These are phyloP conservation scores for Globisporangium splendens DNA, from an alignment of 352 stramenopile genomes.

Conservation along the genomic window DNA sequence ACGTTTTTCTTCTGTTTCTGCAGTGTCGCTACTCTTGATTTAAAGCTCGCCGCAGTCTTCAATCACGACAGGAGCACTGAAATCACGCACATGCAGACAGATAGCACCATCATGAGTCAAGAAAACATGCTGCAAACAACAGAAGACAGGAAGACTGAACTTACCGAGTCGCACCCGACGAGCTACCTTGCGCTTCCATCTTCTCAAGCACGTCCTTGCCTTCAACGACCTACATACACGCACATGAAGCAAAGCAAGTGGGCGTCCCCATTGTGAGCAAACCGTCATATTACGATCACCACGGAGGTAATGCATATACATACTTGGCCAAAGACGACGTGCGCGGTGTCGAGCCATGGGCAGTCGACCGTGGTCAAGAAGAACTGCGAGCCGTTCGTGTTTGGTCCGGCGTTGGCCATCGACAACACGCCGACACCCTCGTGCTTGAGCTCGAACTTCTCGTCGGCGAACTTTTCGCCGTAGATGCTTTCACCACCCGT, in stretches of 20 bases:
- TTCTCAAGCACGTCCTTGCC: constrained; percentile 95
- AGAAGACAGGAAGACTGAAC: constrained; percentile 26
- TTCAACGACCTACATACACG: constrained; percentile 60
- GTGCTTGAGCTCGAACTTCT: constrained; percentile 96
- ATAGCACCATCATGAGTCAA: neutral
- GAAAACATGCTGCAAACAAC: constrained; percentile 11
- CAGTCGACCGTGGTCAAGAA: constrained; percentile 95
- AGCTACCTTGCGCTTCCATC: constrained; percentile 94
- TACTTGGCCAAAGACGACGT: constrained; percentile 94
- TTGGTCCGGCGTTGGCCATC: constrained; percentile 96
- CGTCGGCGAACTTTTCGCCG: constrained; percentile 92
- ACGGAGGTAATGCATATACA: neutral
- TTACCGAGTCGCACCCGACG: constrained; percentile 84
- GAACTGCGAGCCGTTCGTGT: constrained; percentile 99
- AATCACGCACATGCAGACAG: neutral
- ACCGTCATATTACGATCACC: too few species aligned
- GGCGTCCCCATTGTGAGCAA: too few species aligned
- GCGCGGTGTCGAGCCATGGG: constrained; percentile 84
- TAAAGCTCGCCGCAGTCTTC: constrained; percentile 95
- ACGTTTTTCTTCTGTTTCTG: neutral
- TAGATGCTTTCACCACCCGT: constrained; percentile 93
- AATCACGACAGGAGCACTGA: constrained; percentile 85
- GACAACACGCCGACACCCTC: constrained; percentile 86
- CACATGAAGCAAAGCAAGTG: neutral
- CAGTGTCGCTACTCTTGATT: neutral